A percentile compares a stretch with the other conserved stretches of the same genome.
phyloP scores from a whole-genome alignment of 768 basidiomycete species.

The Rhodotorula toruloides region DNA sequence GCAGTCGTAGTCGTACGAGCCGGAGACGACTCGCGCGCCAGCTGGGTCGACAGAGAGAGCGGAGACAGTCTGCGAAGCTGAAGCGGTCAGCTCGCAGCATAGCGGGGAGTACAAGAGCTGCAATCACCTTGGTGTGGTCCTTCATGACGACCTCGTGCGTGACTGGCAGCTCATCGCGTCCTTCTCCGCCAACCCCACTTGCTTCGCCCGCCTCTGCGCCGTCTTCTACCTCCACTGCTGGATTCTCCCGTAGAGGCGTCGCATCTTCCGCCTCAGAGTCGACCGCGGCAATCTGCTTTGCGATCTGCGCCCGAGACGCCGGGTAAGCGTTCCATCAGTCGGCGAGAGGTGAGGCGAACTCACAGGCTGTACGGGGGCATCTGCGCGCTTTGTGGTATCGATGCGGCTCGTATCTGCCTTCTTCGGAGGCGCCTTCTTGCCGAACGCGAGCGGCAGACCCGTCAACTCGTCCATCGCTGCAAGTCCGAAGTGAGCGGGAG shows the following conservation, averaged over 20 bases:
- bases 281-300: neutral
- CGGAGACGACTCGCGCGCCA: conserved; percentile 82
- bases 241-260: neutral
- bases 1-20: conserved; percentile 94
- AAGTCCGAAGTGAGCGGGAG: neutral
- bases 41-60: conserved; percentile 88
- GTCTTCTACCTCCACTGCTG: conserved; percentile 9
- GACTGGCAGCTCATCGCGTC: conserved; percentile 64
- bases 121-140: conserved; percentile 77
- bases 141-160: conserved; percentile 88
- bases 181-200: conserved; percentile 45
- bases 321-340: neutral
- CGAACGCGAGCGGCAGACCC: conserved; percentile 76
- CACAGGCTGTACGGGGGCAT: neutral
- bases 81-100: neutral
- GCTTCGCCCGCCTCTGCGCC: conserved; percentile 10
- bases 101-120: neutral
- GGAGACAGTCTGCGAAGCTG: conserved; percentile 60
- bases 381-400: conserved; percentile 54
- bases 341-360: neutral
- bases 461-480: conserved; percentile 61
- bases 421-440: conserved; percentile 63
- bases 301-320: neutral
- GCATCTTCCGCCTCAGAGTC: too few relatives aligned
- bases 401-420: conserved; percentile 63